Percentiles rank a stretch among this genome's conserved stretches.
Conservation (phyloP, 495 filamentous ascomycete species). For the Trypethelium eluteriae region DNA sequence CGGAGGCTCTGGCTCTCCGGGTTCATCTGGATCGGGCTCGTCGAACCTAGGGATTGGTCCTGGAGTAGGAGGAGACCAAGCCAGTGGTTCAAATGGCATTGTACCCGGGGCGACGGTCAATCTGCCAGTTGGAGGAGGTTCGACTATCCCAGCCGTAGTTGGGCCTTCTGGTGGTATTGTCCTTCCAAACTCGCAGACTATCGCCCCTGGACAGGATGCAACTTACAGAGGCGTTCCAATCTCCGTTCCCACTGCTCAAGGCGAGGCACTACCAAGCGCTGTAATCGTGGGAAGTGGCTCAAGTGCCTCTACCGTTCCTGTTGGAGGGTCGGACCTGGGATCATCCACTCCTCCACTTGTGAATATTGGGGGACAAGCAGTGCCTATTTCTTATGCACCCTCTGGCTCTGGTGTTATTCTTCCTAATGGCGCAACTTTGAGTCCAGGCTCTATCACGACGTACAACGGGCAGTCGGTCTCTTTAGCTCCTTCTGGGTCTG, state of each 20-base stretch:
- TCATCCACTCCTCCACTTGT: not conserved
- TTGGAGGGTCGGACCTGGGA: not conserved
- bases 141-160: not conserved
- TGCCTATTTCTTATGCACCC: not conserved
- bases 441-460: not conserved
- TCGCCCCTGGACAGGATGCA: constrained; percentile 8
- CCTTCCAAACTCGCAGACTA: not conserved
- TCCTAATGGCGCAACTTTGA: not conserved
- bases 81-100: not conserved
- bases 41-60: not conserved
- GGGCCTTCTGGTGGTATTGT: not conserved
- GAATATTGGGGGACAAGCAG: not conserved
- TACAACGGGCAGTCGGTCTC: constrained; percentile 6
- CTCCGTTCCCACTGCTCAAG: constrained; percentile 14
- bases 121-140: not conserved
- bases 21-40: not conserved
- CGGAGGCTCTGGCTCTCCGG: not conserved
- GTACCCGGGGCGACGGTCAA: constrained; percentile 7
- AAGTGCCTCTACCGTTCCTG: not conserved
- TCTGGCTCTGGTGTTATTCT: constrained; percentile 4
- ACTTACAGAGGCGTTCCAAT: constrained; percentile 5
- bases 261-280: not conserved
- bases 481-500: constrained; percentile 3
- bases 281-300: constrained; percentile 1
- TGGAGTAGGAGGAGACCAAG: not conserved